Evolutionary conservation across 2,329 filamentous ascomycete genomes (phyloP).

Genomic region (Mycosphaerelloides madeirae): DNA sequence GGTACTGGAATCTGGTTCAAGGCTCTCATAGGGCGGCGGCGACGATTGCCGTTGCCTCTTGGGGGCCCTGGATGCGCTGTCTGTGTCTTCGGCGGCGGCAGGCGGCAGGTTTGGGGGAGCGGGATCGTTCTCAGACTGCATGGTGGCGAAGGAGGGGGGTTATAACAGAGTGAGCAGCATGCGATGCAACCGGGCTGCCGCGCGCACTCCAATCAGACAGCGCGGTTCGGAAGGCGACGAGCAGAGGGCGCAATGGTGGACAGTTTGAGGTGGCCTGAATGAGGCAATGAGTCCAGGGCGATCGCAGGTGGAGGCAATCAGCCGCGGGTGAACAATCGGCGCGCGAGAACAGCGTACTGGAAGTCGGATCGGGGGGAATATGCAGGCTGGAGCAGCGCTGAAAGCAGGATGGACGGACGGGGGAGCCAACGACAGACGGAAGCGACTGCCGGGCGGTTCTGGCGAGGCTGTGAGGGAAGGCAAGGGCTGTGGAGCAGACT

Average conservation of each 20-base stretch:
- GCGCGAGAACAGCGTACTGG: too few relatives aligned
- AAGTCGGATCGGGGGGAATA: neutral
- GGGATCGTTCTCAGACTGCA: slow-evolving; percentile 5
- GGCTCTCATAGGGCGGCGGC: slow-evolving; percentile 2
- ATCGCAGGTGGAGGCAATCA: slow-evolving; percentile 1
- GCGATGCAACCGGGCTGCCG: slow-evolving; percentile 2
- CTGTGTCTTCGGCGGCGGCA: neutral
- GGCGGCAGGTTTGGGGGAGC: neutral
- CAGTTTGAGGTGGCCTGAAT: neutral
- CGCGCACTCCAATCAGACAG: neutral
- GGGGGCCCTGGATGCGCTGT: neutral
- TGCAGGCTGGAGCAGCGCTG: slow-evolving; percentile 6
- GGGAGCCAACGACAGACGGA: too few relatives aligned
- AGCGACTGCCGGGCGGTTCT: too few relatives aligned
- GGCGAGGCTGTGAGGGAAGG: too few relatives aligned
- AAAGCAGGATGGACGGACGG: too few relatives aligned
- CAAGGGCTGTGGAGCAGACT: too few relatives aligned
- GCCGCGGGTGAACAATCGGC: slow-evolving; percentile 1
- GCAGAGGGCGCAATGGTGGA: neutral
- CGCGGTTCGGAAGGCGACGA: neutral
- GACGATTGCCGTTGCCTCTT: slow-evolving; percentile 1
- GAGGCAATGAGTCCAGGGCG: neutral
- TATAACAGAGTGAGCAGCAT: slow-evolving; percentile 2
- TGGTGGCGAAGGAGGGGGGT: slow-evolving; percentile 6
- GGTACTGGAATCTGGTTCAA: slow-evolving; percentile 5